Base-by-base conservation (phyloP, 805 yeast species). In the Debaryomyces prosopidis region DNA sequence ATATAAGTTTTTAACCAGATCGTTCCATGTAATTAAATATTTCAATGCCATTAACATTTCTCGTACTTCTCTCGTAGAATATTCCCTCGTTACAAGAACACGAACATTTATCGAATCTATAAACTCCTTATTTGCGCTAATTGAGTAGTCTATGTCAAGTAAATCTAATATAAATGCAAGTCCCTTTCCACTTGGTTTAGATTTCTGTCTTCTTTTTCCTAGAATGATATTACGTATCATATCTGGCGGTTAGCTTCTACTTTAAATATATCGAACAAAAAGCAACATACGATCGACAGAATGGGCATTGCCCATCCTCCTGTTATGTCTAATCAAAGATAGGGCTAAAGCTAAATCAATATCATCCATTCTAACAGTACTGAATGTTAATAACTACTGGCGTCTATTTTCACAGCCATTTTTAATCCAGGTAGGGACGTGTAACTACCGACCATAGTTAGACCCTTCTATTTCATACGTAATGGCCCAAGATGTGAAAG, bases 271-370 rank as follows among this genome's bases (percentile, higher is more conserved):
- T 34, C 19, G 8, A 10, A 34, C 9, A 2, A 30, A 14, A 14
- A 30, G 18, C 23, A 20, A 39, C 41, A 8, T 45, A 45, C 48
- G 27, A 15, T 36, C 18, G 33, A 26, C 20, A n/a, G 41, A 20
- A 11, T 37, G 32, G 4, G 11, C 26, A 14, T 38, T 8, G 5
- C 23, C 30, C 14, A 31, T 31, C 9, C 31, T 38, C 20, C 42
- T 39, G 14, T 44, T 47, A 17, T 38, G 23, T n/a, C 42, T 37
- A 15, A 47, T 42, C 15, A 47, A 39, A 9, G 48, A 39, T 11
- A 48, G 11, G 3, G 49, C 51, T 16, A 48, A 43, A 1, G 49
- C 36, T 12, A 48, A 28, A 8, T 46, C 51, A 8, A 44, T 18
- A 34, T 16, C 17, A 14, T 2, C 37, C 37, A 34, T 34, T 12